Evolutionary conservation across 495 filamentous ascomycete species (phyloP).

Genomic region (Cryomyces minteri): DNA sequence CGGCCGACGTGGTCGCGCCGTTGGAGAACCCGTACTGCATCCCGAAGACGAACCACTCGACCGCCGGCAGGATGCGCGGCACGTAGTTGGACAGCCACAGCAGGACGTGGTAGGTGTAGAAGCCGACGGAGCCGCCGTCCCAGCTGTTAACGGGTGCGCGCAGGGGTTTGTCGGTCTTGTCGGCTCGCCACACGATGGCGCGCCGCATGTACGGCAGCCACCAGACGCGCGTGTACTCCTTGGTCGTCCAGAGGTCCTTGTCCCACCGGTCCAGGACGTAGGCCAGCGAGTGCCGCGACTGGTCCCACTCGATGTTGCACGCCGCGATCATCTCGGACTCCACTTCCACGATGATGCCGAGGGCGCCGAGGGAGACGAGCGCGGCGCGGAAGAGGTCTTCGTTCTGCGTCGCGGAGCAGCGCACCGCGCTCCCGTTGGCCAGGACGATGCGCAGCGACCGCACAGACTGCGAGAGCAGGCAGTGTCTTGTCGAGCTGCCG

Average conservation of each 20-base stretch:
- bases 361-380: conserved; percentile 67
- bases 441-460: conserved; percentile 59
- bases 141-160: conserved; percentile 36
- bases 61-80: conserved; percentile 60
- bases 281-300: conserved; percentile 50
- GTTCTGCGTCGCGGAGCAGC: conserved; percentile 55
- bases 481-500: conserved; percentile 69
- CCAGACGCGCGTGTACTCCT: conserved; percentile 87
- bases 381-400: conserved; percentile 73
- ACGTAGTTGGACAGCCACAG: conserved; percentile 61
- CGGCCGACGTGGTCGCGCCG: conserved; percentile 43
- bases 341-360: conserved; percentile 82
- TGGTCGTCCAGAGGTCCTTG: conserved; percentile 54
- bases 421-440: conserved; percentile 56
- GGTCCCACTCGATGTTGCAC: conserved; percentile 72
- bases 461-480: conserved; percentile 62
- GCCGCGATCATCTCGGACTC: conserved; percentile 58
- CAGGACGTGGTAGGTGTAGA: conserved; percentile 74
- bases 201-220: conserved; percentile 86
- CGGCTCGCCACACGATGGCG: conserved; percentile 75
- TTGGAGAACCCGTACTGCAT: conserved; percentile 85
- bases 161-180: conserved; percentile 41
- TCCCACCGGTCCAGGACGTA: conserved; percentile 57
- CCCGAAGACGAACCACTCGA: conserved; percentile 90
- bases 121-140: conserved; percentile 67